Conservation (phyloP, 1,284 basidiomycete species). For the Abortiporus biennis region DNA sequence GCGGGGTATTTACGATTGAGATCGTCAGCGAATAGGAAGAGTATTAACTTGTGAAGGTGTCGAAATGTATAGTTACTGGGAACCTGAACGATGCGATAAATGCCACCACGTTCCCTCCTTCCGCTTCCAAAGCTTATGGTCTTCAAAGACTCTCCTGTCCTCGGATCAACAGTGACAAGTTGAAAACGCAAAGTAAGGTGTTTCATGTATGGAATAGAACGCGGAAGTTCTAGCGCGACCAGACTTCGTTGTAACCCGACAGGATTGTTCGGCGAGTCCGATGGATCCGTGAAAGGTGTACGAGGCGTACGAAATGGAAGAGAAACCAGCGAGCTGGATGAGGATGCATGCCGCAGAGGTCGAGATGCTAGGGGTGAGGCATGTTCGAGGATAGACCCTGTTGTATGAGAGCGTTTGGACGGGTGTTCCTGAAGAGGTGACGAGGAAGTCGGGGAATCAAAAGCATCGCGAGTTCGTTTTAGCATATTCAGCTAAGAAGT, state of each 20-base stretch:
- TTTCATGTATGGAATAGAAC: constrained; percentile 37
- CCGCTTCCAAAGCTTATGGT: too few relatives aligned
- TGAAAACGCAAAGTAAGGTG: constrained; percentile 67
- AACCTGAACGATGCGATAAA: constrained; percentile 61
- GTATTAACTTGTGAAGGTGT: constrained; percentile 55
- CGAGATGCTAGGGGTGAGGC: too few relatives aligned
- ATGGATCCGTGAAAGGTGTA: constrained; percentile 23
- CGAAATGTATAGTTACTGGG: constrained; percentile 65
- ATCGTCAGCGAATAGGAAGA: constrained; percentile 52
- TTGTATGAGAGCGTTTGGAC: too few relatives aligned
- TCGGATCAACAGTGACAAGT: constrained; percentile 28
- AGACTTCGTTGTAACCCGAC: constrained; percentile 29
- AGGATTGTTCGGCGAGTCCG: constrained; percentile 34
- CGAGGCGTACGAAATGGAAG: constrained; percentile 15
- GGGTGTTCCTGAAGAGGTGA: too few relatives aligned
- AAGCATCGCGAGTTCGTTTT: too few relatives aligned
- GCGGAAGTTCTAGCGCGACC: constrained; percentile 34
- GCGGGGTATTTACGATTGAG: constrained; percentile 14
- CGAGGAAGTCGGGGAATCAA: too few relatives aligned
- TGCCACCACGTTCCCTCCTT: constrained; percentile 12
- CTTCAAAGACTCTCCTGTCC: background rate
- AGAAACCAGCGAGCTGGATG: too few relatives aligned
- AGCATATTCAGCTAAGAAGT: too few relatives aligned
- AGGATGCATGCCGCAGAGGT: too few relatives aligned
- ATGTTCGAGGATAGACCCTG: too few relatives aligned